phyloP scores from a whole-genome alignment of 1,139 yeast species.

The Taphrina deformans region DNA sequence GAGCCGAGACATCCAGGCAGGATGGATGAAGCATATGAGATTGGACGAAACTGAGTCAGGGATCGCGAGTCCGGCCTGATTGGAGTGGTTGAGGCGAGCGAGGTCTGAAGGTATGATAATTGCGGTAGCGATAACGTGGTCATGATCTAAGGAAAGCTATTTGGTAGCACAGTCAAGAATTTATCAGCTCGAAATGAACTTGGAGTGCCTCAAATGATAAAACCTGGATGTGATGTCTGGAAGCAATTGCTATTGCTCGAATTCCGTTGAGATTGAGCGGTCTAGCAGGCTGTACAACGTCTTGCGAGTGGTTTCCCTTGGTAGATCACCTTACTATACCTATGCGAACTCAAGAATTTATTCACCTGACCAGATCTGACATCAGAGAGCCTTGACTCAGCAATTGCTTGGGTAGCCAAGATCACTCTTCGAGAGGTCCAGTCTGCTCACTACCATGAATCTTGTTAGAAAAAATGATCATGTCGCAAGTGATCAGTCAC shows the following conservation, averaged over 20 bases:
- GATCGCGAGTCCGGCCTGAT: slow-evolving; percentile 20
- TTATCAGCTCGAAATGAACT: not conserved
- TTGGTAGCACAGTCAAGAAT: not conserved
- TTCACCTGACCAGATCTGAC: no score
- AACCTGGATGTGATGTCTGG: no score
- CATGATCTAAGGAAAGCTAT: not conserved
- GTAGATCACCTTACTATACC: no score
- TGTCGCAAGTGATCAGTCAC: not conserved
- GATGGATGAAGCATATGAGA: slow-evolving; percentile 25
- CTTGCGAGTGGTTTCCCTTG: no score
- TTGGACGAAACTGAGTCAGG: slow-evolving; percentile 26
- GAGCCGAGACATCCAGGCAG: slow-evolving; percentile 23
- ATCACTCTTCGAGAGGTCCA: not conserved
- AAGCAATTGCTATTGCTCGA: no score
- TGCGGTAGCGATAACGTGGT: slow-evolving; percentile 20
- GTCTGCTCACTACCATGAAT: not conserved
- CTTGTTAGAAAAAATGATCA: not conserved
- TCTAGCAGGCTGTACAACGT: no score
- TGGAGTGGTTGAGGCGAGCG: slow-evolving; percentile 15
- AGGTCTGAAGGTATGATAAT: slow-evolving; percentile 19
- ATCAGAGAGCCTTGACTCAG: no score
- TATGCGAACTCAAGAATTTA: no score
- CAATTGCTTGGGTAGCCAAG: no score
- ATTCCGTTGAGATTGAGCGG: no score
- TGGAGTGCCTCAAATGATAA: no score